Conservation (phyloP, 805 yeast species). For the Metschnikowia santaceciliae region DNA sequence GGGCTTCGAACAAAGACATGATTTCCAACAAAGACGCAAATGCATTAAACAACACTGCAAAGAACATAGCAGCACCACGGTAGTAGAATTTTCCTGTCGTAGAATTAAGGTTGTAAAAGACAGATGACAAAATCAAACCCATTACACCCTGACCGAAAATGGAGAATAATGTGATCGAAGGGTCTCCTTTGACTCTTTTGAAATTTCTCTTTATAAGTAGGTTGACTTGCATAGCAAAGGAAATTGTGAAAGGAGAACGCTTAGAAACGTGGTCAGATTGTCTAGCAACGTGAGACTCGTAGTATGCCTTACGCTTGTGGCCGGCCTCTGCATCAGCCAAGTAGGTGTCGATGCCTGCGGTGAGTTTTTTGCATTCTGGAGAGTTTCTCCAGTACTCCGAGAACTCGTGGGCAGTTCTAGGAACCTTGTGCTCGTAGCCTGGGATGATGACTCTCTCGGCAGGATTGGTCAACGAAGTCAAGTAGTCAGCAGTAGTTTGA, state of each 20-base stretch:
- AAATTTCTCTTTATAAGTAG: slow-evolving; percentile 52
- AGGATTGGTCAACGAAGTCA: slow-evolving; percentile 66
- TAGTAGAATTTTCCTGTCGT: slow-evolving; percentile 55
- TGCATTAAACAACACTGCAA: slow-evolving; percentile 57
- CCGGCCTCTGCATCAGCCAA: slow-evolving; percentile 19
- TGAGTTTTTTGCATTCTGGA: slow-evolving; percentile 42
- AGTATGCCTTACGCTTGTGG: slow-evolving; percentile 12
- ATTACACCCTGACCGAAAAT: slow-evolving; percentile 51
- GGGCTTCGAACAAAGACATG: slow-evolving; percentile 52
- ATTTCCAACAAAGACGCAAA: slow-evolving; percentile 59
- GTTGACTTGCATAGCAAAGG: slow-evolving; percentile 28
- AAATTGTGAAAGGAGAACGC: slow-evolving; percentile 35
- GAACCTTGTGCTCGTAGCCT: slow-evolving; percentile 51
- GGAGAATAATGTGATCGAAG: slow-evolving; percentile 49
- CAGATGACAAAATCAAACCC: slow-evolving; percentile 58
- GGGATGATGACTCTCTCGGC: slow-evolving; percentile 48
- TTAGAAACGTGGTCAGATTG: slow-evolving; percentile 37
- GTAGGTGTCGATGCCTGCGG: slow-evolving; percentile 41
- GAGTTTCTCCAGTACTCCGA: slow-evolving; percentile 59
- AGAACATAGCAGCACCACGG: slow-evolving; percentile 62
- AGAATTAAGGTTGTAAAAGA: slow-evolving; percentile 48
- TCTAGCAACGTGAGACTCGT: slow-evolving; percentile 30
- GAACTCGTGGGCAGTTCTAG: slow-evolving; percentile 54
- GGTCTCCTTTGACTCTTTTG: slow-evolving; percentile 53
- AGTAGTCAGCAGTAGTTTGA: slow-evolving; percentile 65